Base-by-base conservation (phyloP, 306 rosid genomes). In the Fragaria ananassa region DNA sequence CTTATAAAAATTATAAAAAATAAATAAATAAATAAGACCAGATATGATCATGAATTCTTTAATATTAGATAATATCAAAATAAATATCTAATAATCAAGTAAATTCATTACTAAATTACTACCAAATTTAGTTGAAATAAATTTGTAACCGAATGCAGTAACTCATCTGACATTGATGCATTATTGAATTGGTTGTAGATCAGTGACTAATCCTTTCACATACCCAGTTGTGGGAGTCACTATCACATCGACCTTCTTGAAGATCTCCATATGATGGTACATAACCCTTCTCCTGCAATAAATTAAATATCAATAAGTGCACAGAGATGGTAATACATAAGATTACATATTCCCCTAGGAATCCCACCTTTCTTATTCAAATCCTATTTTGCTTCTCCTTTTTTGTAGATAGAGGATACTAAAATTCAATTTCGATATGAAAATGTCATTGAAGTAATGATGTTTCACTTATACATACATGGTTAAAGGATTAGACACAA, bases 191-290 rank as follows among this genome's bases (percentile, higher is more conserved):
- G 6, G 29, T 45, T 34, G 75, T 8, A 47, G 42, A 19, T 45
- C 69, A 70, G 15, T 31, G 54, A 31, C 34, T 46, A 66, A 18
- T 75, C 29, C 68, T 58, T 63, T 75, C 49, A 57, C 93, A 78
- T 88, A 94, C 97, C 97, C 98, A n/a, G 98, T 94, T 64, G 97
- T 94, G 42, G 98, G 98, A 76, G 98, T 92, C 84, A 92, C 96
- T 63, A 94, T 90, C 82, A 94, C 82, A 81, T 94, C 98, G 63
- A 90, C 96, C 78, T 87, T 87, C 88, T 89, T 94, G 88, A 94
- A 91, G 72, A 94, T 92, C 77, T 90, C 95, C 95, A 94, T 84
- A 87, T 86, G 92, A 81, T 91, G 79, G 87, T 94, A 64, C 98
- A 94, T 94, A 65, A 84, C 72, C 85, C 98, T 94, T 79, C 97